A percentile compares a stretch with the other conserved stretches of the same genome.
phyloP scores from a whole-genome alignment of 2,329 filamentous ascomycete genomes.

The Xylariaceae sp. region DNA sequence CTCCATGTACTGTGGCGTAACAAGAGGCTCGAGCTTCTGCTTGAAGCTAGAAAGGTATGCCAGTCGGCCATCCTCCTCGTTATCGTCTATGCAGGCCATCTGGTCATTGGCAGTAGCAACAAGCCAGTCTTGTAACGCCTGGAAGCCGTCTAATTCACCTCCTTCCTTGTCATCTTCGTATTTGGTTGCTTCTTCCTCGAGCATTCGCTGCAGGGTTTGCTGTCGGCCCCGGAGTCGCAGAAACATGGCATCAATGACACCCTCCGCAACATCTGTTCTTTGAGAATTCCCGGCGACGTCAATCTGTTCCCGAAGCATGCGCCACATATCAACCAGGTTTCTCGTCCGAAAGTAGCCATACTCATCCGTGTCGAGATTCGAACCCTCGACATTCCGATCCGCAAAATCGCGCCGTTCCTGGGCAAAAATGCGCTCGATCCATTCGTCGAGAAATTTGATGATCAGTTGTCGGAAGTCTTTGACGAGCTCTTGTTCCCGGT shows the following conservation, averaged over 20 bases:
- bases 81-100: conserved; percentile 95
- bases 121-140: conserved; percentile 89
- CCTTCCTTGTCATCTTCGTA: conserved; percentile 55
- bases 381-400: conserved; percentile 65
- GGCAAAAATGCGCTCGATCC: conserved; percentile 88
- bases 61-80: conserved; percentile 65
- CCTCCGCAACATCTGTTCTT: conserved; percentile 85
- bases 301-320: conserved; percentile 92
- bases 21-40: conserved; percentile 72
- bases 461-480: conserved; percentile 93
- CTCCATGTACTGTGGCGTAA: conserved; percentile 74
- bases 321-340: conserved; percentile 91
- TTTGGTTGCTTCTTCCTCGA: conserved; percentile 75
- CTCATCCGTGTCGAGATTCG: conserved; percentile 77
- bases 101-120: conserved; percentile 97
- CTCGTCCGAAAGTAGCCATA: conserved; percentile 89
- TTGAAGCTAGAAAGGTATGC: conserved; percentile 85
- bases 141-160: conserved; percentile 59
- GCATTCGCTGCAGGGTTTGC: conserved; percentile 77
- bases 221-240: conserved; percentile 76
- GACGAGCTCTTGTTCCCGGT: conserved; percentile 82
- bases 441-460: conserved; percentile 91
- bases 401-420: conserved; percentile 78
- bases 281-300: conserved; percentile 78
- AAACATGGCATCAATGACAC: conserved; percentile 95